These are phyloP conservation scores for Penicillium paradoxum DNA, from an alignment of 495 filamentous ascomycete genomes.

Conservation along the genomic window DNA sequence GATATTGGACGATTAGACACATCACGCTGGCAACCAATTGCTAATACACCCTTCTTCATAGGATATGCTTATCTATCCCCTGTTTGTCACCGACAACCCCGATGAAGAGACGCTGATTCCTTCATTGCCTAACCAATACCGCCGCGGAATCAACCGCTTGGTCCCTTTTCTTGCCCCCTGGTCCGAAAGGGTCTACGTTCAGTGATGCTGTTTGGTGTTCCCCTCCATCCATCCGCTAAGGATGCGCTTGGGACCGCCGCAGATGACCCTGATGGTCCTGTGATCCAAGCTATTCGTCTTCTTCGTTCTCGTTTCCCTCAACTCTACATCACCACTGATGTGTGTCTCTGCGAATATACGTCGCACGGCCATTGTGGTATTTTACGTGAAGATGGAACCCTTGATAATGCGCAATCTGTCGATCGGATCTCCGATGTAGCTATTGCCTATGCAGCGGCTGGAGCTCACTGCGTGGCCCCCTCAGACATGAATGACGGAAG, in stretches of 20 bases:
- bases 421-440: conserved; percentile 92
- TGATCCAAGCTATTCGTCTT: conserved; percentile 77
- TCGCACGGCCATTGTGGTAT: conserved; percentile 99
- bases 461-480: conserved; percentile 93
- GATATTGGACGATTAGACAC: no score
- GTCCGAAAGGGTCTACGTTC: conserved; percentile 83
- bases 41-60: background rate
- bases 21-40: background rate
- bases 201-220: conserved; percentile 94
- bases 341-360: conserved; percentile 98
- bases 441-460: conserved; percentile 85
- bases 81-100: conserved; percentile 91
- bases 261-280: conserved; percentile 88
- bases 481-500: conserved; percentile 99
- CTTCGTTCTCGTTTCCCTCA: conserved; percentile 77
- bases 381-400: conserved; percentile 78
- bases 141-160: conserved; percentile 80
- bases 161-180: conserved; percentile 80
- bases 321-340: conserved; percentile 85
- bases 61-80: conserved; percentile 97
- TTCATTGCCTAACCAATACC: conserved; percentile 81
- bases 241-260: conserved; percentile 90
- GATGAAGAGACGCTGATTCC: conserved; percentile 89
- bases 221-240: conserved; percentile 70
- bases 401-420: conserved; percentile 89